Evolutionary conservation across 2,329 filamentous ascomycete species (phyloP).

Genomic region (Monilinia fructigena): DNA sequence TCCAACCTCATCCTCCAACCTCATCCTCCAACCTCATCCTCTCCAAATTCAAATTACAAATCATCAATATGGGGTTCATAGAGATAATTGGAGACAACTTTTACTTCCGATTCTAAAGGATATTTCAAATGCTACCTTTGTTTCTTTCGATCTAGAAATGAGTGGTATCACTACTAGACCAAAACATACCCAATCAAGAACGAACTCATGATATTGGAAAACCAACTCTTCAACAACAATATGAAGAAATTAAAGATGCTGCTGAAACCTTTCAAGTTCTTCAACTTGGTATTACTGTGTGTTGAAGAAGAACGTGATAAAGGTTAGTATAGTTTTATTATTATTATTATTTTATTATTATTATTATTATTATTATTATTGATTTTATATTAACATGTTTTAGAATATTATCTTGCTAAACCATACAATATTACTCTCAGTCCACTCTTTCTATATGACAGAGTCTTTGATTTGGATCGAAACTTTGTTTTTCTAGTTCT

Average conservation of each 20-base stretch:
- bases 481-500: constrained; percentile 46
- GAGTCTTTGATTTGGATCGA: constrained; percentile 56
- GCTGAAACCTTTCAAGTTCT: constrained; percentile 63
- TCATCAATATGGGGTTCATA: constrained; percentile 18
- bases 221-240: constrained; percentile 58
- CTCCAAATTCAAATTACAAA: too few species aligned
- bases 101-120: constrained; percentile 56
- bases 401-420: constrained; percentile 54
- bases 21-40: background rate
- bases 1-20: background rate
- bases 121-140: constrained; percentile 58
- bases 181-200: constrained; percentile 33
- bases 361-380: background rate
- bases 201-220: constrained; percentile 43
- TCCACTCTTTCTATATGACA: constrained; percentile 47
- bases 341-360: background rate
- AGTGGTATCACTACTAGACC: constrained; percentile 56
- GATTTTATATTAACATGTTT: constrained; percentile 21
- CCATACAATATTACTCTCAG: constrained; percentile 65
- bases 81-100: constrained; percentile 39
- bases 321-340: constrained; percentile 40
- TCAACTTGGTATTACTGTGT: constrained; percentile 65
- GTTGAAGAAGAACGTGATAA: constrained; percentile 55
- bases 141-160: constrained; percentile 65
- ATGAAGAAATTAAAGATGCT: constrained; percentile 57